Base-by-base conservation (phyloP, 495 filamentous ascomycete species). In the Aspergillus incahuasiensis region DNA sequence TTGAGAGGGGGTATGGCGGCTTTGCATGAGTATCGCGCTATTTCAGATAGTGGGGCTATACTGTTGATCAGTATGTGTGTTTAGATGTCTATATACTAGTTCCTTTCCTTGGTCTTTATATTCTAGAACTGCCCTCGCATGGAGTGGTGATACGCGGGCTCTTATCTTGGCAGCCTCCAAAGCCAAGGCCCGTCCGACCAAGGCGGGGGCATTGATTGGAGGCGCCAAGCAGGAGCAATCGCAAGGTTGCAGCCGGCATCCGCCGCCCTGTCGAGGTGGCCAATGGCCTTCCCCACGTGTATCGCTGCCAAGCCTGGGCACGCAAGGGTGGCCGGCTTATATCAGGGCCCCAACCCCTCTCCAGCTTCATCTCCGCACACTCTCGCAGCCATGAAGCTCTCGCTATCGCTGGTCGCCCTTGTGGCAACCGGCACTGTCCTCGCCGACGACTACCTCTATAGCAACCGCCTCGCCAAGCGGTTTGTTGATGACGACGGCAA, bases 401-500 rank as follows among this genome's bases (percentile, higher is more conserved):
- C 47, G 16, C 30, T 49, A n/a, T 49, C 47, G 7, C 47, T 49
- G 18, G 47, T 32, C 30, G 47, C 30, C 47, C 30, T 49, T 34
- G 32, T 18, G 47, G 19, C 24, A 20, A 32, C 32, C n/a, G 32
- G 47, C 32, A 49, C 18, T 9, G 47, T 21, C 19, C 18, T 38
- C 32, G 47, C 47, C 30, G 47, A 49, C 18, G 47, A 49, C 30
- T 49, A 49, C 30, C 47, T 49, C 47, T 49, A 49, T 32, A 49
- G 47, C 47, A 49, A 21, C 9, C 47, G 47, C 5, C 30, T 49
- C 3, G 32, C 47, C 18, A 49, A 49, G 47, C 30, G 47, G 12
- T 49, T 49, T 22, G 30, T 49, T 3, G 47, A 49, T 18, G 32
- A 49, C 15, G 47, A 49, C 5, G 47, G 47, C 30, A 19, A 49